Evolutionary conservation across 2,329 filamentous ascomycete genomes (phyloP).

Genomic region (Stromatinia cepivora): DNA sequence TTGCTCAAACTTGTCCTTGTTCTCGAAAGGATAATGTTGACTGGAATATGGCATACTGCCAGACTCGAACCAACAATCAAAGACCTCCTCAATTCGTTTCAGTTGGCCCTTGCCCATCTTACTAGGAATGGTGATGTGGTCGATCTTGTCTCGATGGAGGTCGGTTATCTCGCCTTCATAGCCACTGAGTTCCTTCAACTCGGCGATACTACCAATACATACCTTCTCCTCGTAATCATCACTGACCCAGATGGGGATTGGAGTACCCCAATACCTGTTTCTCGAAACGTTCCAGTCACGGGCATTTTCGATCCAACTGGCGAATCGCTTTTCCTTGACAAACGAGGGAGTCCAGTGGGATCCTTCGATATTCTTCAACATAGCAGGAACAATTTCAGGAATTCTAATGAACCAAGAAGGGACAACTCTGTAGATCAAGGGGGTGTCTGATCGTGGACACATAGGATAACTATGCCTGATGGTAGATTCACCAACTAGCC

Average conservation of each 20-base stretch:
- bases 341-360: slow-evolving; percentile 91
- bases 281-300: slow-evolving; percentile 94
- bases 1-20: slow-evolving; percentile 75
- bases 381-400: slow-evolving; percentile 76
- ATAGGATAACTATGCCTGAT: slow-evolving; percentile 90
- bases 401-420: slow-evolving; percentile 96
- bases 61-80: slow-evolving; percentile 97
- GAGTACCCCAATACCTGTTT: slow-evolving; percentile 94
- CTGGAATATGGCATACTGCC: slow-evolving; percentile 94
- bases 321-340: slow-evolving; percentile 89
- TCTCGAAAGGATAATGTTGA: slow-evolving; percentile 90
- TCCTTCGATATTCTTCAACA: slow-evolving; percentile 85
- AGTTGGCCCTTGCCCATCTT: slow-evolving; percentile 83
- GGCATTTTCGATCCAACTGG: slow-evolving; percentile 87
- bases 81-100: slow-evolving; percentile 80
- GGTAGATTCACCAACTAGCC: slow-evolving; percentile 81
- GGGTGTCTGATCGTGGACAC: slow-evolving; percentile 93
- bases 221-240: slow-evolving; percentile 85
- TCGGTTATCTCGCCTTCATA: slow-evolving; percentile 80
- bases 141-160: slow-evolving; percentile 89
- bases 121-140: slow-evolving; percentile 91
- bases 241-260: slow-evolving; percentile 87
- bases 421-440: slow-evolving; percentile 87
- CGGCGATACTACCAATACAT: slow-evolving; percentile 80
- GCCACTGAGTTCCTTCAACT: slow-evolving; percentile 84